Percentiles rank a stretch among this genome's conserved stretches.
These are phyloP conservation scores for Sechiopsis laciniata DNA, from an alignment of 306 rosid species.

Conservation along the genomic window DNA sequence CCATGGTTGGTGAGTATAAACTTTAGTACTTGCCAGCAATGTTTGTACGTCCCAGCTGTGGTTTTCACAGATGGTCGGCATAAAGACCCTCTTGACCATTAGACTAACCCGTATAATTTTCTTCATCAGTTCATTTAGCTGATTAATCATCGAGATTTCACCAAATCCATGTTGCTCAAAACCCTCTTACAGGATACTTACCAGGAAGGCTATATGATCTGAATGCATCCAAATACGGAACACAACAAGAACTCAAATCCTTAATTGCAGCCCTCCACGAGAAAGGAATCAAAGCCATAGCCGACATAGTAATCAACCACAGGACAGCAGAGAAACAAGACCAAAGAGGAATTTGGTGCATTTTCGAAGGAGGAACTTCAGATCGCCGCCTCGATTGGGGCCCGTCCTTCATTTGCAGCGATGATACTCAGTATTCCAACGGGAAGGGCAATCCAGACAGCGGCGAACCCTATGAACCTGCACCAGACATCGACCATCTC, in stretches of 20 bases:
- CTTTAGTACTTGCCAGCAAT: no score
- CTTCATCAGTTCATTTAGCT: not conserved
- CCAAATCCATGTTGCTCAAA: not conserved
- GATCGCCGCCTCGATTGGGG: constrained; percentile 74
- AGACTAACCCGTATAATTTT: no score
- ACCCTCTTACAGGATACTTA: constrained; percentile 42
- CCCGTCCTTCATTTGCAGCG: constrained; percentile 58
- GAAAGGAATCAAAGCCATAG: constrained; percentile 49
- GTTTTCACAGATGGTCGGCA: no score
- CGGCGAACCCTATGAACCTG: constrained; percentile 30
- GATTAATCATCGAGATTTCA: not conserved
- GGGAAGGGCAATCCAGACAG: constrained; percentile 67
- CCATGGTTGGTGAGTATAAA: no score
- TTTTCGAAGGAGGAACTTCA: constrained; percentile 74
- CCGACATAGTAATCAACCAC: constrained; percentile 86
- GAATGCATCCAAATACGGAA: constrained; percentile 59
- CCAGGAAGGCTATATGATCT: constrained; percentile 89
- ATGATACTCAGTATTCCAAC: constrained; percentile 50
- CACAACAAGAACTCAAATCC: constrained; percentile 51
- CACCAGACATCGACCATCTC: constrained; percentile 72
- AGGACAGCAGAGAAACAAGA: constrained; percentile 68
- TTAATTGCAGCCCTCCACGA: constrained; percentile 36
- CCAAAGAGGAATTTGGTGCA: constrained; percentile 53
- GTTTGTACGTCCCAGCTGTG: no score
- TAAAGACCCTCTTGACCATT: no score